Base-by-base conservation (phyloP, 352 stramenopile genomes). In the Blastocystis sp. region DNA sequence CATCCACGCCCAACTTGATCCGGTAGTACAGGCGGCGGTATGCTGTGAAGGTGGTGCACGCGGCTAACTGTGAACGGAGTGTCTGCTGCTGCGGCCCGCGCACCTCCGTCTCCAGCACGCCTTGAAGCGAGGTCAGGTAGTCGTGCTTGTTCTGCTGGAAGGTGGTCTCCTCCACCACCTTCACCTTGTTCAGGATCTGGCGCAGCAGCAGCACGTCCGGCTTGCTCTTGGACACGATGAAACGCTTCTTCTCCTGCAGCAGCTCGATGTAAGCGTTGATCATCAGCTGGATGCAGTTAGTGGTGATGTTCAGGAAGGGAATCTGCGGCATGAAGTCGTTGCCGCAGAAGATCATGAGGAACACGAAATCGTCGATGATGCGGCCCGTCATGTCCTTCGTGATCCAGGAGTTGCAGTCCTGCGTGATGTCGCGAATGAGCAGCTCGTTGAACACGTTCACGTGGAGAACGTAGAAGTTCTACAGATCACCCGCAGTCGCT, bases 281-380 rank as follows among this genome's bases (percentile, higher is more conserved):
- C 4, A 99, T 90, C 64, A 98, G 90, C 48, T 96, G 95, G 84
- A 99, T 98, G 0, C 95, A 96, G 45, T 98, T 94, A 90, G 99
- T 96, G 45, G 93, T 94, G 90, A 99, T 99, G 91, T 98, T 96
- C 17, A 99, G 91, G 64, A 95, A 96, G 59, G 96, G 97, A 87
- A 98, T 95, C 89, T 99, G 97, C 14, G 97, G 97, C 82, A 99
- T 95, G 81, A 99, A 99, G 89, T 99, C 96, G 91, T 99, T 99
- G 59, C 97, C 97, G 3, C 98, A 94, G 62, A 99, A 91, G 89
- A 98, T 99, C 21, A 96, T 98, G 71, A 99, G 92, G 88, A 99
- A 94, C 11, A 99, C 97, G 90, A 99, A 99, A 89, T 99, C 97
- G 91, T 99, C 97, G 87, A 99, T 95, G 82, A 98, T 94, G 28